Evolutionary conservation across 139 green algal species (phyloP).

Genomic region (Trebouxia sp.): DNA sequence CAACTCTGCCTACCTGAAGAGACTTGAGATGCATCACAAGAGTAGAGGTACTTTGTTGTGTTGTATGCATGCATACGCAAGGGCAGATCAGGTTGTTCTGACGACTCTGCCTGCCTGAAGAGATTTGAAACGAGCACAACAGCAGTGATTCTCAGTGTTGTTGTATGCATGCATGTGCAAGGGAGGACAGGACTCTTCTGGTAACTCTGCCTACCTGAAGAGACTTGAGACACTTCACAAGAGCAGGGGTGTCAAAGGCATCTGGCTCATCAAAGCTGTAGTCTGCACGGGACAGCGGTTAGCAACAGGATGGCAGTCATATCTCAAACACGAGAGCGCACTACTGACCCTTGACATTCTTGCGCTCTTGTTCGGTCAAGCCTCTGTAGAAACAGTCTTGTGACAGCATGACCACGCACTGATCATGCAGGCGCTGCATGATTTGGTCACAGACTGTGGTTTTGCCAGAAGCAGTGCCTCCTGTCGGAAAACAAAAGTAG

Average conservation of each 20-base stretch:
- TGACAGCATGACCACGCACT: slow-evolving; percentile 88
- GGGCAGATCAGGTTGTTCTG: no score
- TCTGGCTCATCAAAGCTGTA: slow-evolving; percentile 89
- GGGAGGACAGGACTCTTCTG: neutral
- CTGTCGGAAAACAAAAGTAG: neutral
- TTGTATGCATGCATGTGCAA: neutral
- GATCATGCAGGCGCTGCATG: slow-evolving; percentile 71
- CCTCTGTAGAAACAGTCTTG: slow-evolving; percentile 95
- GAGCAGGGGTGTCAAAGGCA: slow-evolving; percentile 75
- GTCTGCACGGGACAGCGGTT: slow-evolving; percentile 17
- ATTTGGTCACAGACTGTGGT: slow-evolving; percentile 95
- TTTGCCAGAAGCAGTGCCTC: slow-evolving; percentile 83
- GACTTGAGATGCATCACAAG: neutral
- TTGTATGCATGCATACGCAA: no score
- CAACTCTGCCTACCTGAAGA: neutral
- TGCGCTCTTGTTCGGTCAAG: slow-evolving; percentile 70
- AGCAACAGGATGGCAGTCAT: neutral
- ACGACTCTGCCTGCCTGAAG: no score
- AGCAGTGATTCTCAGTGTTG: neutral
- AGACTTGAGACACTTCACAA: neutral
- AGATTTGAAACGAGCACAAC: neutral
- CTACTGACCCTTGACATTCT: slow-evolving; percentile 45
- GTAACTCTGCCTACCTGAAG: no score
- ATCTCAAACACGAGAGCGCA: no score
- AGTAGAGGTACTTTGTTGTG: no score